These are phyloP conservation scores for Penicillium riverlandense DNA, from an alignment of 495 filamentous ascomycete species.

Conservation along the genomic window DNA sequence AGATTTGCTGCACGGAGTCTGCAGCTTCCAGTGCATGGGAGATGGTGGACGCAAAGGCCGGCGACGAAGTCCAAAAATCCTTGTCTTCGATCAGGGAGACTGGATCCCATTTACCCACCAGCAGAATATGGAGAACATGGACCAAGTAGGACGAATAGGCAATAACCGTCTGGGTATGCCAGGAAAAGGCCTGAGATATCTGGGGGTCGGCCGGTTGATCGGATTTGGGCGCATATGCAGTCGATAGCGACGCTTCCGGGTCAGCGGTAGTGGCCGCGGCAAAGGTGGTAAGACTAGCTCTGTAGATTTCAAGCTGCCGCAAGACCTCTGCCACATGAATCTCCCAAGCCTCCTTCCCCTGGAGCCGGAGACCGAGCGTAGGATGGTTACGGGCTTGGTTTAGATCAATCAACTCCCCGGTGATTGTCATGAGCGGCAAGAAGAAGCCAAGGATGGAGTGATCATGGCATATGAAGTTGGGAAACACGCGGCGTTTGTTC, in stretches of 20 bases:
- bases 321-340: conserved; percentile 72
- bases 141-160: conserved; percentile 87
- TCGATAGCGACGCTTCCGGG: conserved; percentile 18
- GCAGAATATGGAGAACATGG: conserved; percentile 75
- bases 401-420: conserved; percentile 86
- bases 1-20: conserved; percentile 72
- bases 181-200: conserved; percentile 46
- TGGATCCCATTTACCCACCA: conserved; percentile 83
- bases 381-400: conserved; percentile 88
- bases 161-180: conserved; percentile 77
- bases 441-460: conserved; percentile 92
- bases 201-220: conserved; percentile 37
- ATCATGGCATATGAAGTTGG: conserved; percentile 77
- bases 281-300: conserved; percentile 78
- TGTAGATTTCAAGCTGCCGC: conserved; percentile 74
- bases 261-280: conserved; percentile 39
- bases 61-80: conserved; percentile 81
- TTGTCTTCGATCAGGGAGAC: conserved; percentile 81
- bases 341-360: conserved; percentile 70
- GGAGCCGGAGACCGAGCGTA: conserved; percentile 72
- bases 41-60: conserved; percentile 72
- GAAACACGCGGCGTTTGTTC: conserved; percentile 56
- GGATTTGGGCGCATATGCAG: conserved; percentile 13
- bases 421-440: conserved; percentile 88
- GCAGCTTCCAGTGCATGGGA: conserved; percentile 74